Base-by-base conservation (phyloP, 1,139 yeast genomes). In the Candida sojae region DNA sequence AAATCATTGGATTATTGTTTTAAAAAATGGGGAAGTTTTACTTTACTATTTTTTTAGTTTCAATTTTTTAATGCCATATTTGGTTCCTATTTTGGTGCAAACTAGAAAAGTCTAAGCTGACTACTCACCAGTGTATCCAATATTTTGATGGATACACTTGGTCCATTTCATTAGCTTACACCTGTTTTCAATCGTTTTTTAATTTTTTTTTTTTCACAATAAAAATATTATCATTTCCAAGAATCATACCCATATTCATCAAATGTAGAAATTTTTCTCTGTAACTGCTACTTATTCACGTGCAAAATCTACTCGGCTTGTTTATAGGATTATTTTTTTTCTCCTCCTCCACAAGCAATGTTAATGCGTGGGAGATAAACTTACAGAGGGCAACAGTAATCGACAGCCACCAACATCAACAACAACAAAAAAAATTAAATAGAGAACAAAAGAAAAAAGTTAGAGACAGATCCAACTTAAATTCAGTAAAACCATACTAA, bases 21-120 rank as follows among this genome's bases (percentile, higher is more conserved):
- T 49, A 47, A 33, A 45, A 44, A 29, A 26, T 26, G 29, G 21
- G 21, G 21, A 17, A 17, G 21, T 17, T 17, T 17, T 17, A 17
- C 21, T 17, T 17, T 17, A 17, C 21, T 17, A 17, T 39, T 8
- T 30, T 29, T 11, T 30, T 39, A 17, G 9, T 21, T 34, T 25
- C 37, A 34, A 34, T 34, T 21, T 34, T 55, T 47, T 51, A 53
- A 57, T 62, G 63, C 83, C 65, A 75, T 86, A 84, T 79, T 80
- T 79, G 84, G 88, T 82, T 86, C 95, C 96, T 87, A 89, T 90
- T 90, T 88, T 83, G 88, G 89, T 73, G 96, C 96, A 88, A 90
- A 88, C 97, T 73, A 90, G 93, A 90, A 75, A 56, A 64, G 80
- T 58, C 23, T 6, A 60, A 64, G 88, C 83, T 77, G 66, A 69